These are phyloP conservation scores for Suillus hirtellus DNA, from an alignment of 768 basidiomycete species.

Conservation along the genomic window DNA sequence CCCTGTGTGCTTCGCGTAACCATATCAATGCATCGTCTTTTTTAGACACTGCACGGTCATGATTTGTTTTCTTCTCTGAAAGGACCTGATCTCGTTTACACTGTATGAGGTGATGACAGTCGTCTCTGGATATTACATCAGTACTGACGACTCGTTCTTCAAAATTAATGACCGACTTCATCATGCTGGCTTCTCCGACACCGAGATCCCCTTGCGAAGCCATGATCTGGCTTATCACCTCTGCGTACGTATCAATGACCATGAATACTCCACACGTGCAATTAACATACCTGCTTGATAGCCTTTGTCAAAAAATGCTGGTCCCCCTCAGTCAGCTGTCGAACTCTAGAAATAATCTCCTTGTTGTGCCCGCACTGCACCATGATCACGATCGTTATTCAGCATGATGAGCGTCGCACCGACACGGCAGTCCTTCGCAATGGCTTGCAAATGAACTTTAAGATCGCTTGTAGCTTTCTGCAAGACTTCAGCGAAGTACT, in stretches of 20 bases:
- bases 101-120: too few species aligned
- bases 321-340: slow-evolving; percentile 75
- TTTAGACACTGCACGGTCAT: slow-evolving; percentile 76
- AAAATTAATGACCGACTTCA: too few species aligned
- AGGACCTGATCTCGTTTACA: slow-evolving; percentile 71
- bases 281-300: slow-evolving; percentile 78
- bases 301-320: slow-evolving; percentile 92
- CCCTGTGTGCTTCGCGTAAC: slow-evolving; percentile 58
- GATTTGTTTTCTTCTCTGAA: slow-evolving; percentile 55
- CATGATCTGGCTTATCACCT: slow-evolving; percentile 80
- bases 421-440: slow-evolving; percentile 75
- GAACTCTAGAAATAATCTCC: slow-evolving; percentile 87
- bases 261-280: neutral
- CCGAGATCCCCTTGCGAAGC: slow-evolving; percentile 29
- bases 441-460: slow-evolving; percentile 84
- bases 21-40: slow-evolving; percentile 73
- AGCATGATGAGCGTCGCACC: slow-evolving; percentile 69
- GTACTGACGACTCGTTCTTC: too few species aligned
- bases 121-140: too few species aligned
- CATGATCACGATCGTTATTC: slow-evolving; percentile 80
- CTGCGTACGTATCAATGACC: slow-evolving; percentile 11
- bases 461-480: slow-evolving; percentile 76
- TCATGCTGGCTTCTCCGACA: too few species aligned
- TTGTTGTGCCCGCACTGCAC: slow-evolving; percentile 90
- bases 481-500: slow-evolving; percentile 83